phyloP scores from a whole-genome alignment of 352 stramenopile genomes.

The Pythium pectinolyticum region DNA sequence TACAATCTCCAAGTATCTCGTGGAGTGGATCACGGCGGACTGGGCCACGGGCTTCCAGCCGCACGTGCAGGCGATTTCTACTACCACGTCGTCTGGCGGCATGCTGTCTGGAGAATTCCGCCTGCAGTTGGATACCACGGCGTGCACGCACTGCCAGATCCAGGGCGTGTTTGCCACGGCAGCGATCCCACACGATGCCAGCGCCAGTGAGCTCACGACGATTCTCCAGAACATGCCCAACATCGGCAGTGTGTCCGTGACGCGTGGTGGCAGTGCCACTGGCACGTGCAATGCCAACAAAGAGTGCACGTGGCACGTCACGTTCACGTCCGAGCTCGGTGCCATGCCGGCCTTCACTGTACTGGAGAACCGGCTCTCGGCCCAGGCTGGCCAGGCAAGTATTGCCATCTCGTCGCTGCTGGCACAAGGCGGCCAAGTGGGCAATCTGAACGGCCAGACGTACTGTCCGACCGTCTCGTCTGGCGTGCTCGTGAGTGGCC shows the following conservation, averaged over 20 bases:
- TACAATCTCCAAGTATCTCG: conserved; percentile 84
- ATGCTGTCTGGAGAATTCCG: conserved; percentile 68
- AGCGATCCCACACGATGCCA: conserved; percentile 70
- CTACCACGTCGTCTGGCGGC: conserved; percentile 35
- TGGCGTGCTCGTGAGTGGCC: conserved; percentile 32
- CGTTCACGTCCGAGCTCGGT: conserved; percentile 70
- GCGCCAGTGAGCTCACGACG: conserved; percentile 57
- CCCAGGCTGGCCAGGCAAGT: conserved; percentile 36
- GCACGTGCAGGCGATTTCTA: conserved; percentile 71
- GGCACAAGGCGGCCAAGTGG: conserved; percentile 28
- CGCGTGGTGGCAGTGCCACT: conserved; percentile 25
- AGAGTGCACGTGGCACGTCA: conserved; percentile 81
- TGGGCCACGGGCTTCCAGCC: conserved; percentile 58
- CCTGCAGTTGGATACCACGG: conserved; percentile 84
- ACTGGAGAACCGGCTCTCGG: conserved; percentile 45
- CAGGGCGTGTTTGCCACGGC: conserved; percentile 59
- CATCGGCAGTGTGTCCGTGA: conserved; percentile 88
- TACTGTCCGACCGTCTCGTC: conserved; percentile 65
- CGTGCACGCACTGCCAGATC: conserved; percentile 76
- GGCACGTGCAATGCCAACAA: conserved; percentile 40
- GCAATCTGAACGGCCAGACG: conserved; percentile 37
- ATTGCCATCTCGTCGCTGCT: conserved; percentile 37
- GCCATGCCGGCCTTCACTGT: conserved; percentile 50
- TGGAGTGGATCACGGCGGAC: conserved; percentile 91
- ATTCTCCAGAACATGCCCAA: conserved; percentile 93